phyloP scores from a whole-genome alignment of 2,329 filamentous ascomycete genomes.

The Epichloe aotearoae region DNA sequence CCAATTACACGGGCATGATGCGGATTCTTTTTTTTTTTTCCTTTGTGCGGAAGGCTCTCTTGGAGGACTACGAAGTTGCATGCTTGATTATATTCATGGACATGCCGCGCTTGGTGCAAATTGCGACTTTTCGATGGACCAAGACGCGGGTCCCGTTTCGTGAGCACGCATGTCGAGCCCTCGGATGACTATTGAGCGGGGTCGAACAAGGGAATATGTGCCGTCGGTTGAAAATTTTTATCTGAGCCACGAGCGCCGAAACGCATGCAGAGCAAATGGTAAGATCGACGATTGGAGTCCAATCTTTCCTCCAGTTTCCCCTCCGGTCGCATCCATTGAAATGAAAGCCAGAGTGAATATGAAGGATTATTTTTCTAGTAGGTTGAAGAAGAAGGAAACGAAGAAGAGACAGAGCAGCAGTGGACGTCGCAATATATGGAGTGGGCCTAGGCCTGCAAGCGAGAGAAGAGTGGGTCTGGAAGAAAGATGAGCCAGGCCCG shows the following conservation, averaged over 20 bases:
- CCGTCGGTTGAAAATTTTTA: conserved; percentile 22
- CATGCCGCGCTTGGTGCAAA: no score
- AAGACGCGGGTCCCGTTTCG: no score
- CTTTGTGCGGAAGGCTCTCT: no score
- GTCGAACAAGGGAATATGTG: conserved; percentile 13
- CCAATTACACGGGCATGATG: no score
- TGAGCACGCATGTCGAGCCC: no score
- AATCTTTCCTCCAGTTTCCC: conserved; percentile 61
- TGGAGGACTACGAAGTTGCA: no score
- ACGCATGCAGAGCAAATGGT: conserved; percentile 31
- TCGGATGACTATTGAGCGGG: no score
- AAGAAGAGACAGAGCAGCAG: conserved; percentile 8
- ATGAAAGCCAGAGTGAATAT: conserved; percentile 57
- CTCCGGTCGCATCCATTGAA: conserved; percentile 43
- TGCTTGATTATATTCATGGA: no score
- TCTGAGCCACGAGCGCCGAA: conserved; percentile 20
- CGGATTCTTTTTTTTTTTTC: no score
- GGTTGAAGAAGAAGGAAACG: conserved; percentile 20
- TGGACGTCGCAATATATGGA: background rate
- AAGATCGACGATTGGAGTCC: conserved; percentile 30
- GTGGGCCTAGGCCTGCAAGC: background rate
- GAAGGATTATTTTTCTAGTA: conserved; percentile 38
- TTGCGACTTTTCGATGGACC: no score
- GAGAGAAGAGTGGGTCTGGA: conserved; percentile 12
- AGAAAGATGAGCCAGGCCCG: conserved; percentile 13